phyloP scores from a whole-genome alignment of 2,329 filamentous ascomycete genomes.

The Ascochyta lentis region DNA sequence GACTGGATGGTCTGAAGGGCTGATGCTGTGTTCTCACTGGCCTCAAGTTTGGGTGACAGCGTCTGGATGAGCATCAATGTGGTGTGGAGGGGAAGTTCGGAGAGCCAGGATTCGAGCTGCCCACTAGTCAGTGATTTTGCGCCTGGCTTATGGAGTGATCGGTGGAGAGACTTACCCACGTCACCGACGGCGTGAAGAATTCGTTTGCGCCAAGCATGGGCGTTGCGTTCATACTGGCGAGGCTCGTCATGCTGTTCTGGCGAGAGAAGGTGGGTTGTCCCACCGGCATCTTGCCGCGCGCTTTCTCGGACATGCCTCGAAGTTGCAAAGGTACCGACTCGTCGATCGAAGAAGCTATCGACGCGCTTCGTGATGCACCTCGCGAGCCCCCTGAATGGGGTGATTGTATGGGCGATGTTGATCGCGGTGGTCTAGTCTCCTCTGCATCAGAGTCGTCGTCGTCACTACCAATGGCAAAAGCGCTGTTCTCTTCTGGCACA shows the following conservation, averaged over 20 bases:
- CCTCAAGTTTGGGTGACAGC: constrained; percentile 59
- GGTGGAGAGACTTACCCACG: constrained; percentile 64
- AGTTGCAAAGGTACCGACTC: constrained; percentile 83
- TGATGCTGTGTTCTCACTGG: constrained; percentile 52
- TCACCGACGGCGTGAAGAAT: constrained; percentile 77
- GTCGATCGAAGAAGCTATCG: constrained; percentile 71
- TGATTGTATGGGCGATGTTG: constrained; percentile 40
- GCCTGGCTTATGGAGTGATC: not conserved
- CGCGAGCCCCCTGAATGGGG: constrained; percentile 18
- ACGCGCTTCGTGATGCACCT: constrained; percentile 67
- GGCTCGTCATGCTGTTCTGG: constrained; percentile 86
- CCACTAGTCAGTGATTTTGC: too few relatives aligned
- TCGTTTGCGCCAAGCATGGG: constrained; percentile 63
- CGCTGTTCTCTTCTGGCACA: constrained; percentile 77
- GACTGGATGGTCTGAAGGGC: constrained; percentile 61
- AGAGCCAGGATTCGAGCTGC: constrained; percentile 91
- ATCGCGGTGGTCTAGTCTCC: constrained; percentile 52
- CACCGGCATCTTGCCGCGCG: constrained; percentile 91
- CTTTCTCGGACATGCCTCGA: constrained; percentile 95
- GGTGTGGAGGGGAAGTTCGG: constrained; percentile 86
- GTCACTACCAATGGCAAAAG: constrained; percentile 88
- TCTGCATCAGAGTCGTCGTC: constrained; percentile 70
- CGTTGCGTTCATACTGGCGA: constrained; percentile 67
- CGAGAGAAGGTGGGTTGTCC: constrained; percentile 82
- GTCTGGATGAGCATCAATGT: constrained; percentile 76